Evolutionary conservation across 2,329 filamentous ascomycete species (phyloP).

Genomic region (Claviceps monticola): DNA sequence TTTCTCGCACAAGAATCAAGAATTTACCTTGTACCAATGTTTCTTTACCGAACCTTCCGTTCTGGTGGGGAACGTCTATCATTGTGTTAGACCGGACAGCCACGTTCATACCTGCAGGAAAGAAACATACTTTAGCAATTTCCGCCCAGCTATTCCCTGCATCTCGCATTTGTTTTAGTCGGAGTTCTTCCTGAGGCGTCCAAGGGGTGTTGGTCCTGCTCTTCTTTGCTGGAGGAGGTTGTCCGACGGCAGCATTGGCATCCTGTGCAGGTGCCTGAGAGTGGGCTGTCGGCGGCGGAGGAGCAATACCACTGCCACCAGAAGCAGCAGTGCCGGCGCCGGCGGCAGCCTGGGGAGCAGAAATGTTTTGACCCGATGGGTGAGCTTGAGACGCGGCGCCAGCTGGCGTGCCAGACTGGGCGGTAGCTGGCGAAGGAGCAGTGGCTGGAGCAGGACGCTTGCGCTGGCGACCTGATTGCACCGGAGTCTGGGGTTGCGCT

Average conservation of each 20-base stretch:
- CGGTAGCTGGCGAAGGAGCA: constrained; percentile 24
- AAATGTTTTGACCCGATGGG: constrained; percentile 16
- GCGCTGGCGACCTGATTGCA: constrained; percentile 24
- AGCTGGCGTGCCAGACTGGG: constrained; percentile 18
- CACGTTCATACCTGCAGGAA: background rate
- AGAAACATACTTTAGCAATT: constrained; percentile 80
- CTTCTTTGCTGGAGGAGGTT: constrained; percentile 62
- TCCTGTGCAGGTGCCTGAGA: constrained; percentile 18
- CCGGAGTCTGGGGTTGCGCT: constrained; percentile 25
- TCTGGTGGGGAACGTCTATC: constrained; percentile 73
- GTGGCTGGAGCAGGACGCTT: constrained; percentile 28
- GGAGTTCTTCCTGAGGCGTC: constrained; percentile 86
- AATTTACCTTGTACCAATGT: constrained; percentile 89
- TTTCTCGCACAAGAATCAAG: background rate
- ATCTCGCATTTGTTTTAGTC: constrained; percentile 89
- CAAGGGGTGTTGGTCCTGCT: constrained; percentile 97
- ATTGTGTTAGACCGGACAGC: background rate
- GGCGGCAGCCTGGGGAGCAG: constrained; percentile 14
- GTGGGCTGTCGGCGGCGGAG: constrained; percentile 13
- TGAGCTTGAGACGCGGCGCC: constrained; percentile 20
- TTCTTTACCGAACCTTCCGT: constrained; percentile 99
- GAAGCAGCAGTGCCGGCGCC: background rate
- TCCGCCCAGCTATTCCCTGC: constrained; percentile 91
- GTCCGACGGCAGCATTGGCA: constrained; percentile 14
- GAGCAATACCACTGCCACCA: background rate